Evolutionary conservation across 2,329 filamentous ascomycete genomes (phyloP).

Genomic region (Xylaria sp.): DNA sequence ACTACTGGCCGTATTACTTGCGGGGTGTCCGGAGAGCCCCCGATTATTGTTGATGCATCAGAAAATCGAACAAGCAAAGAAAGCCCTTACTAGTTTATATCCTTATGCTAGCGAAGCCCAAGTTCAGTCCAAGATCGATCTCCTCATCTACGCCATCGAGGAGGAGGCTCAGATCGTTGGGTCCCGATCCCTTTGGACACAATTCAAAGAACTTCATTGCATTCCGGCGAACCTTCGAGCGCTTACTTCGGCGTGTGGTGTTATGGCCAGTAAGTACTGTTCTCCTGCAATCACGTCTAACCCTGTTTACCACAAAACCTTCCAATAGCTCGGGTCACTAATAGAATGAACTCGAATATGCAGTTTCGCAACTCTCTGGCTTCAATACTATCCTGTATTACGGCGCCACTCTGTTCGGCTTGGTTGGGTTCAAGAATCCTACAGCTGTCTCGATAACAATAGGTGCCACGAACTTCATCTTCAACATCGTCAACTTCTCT

Average conservation of each 20-base stretch:
- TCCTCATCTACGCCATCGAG: conserved; percentile 45
- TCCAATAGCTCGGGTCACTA: not conserved
- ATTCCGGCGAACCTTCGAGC: conserved; percentile 54
- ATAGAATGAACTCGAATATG: not conserved
- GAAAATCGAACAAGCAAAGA: conserved; percentile 53
- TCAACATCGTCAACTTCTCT: conserved; percentile 56
- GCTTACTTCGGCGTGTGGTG: conserved; percentile 55
- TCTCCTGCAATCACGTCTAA: not conserved
- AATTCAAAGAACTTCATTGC: conserved; percentile 55
- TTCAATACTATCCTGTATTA: conserved; percentile 29
- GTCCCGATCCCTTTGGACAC: conserved; percentile 49
- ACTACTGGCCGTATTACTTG: conserved; percentile 51
- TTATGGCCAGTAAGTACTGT: conserved; percentile 53
- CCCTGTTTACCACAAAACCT: not conserved
- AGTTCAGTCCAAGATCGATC: conserved; percentile 56
- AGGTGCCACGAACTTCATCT: conserved; percentile 56
- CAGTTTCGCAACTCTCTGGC: not conserved
- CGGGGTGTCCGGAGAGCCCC: not conserved
- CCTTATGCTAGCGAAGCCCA: conserved; percentile 56
- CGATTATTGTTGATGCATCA: conserved; percentile 57
- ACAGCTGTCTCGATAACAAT: conserved; percentile 55
- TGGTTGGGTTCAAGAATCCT: conserved; percentile 56
- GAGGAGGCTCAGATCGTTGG: conserved; percentile 31
- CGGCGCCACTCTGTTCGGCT: conserved; percentile 39
- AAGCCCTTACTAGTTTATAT: conserved; percentile 54